phyloP scores from a whole-genome alignment of 345 rosid genomes.

The Raphanus raphanistrum region DNA sequence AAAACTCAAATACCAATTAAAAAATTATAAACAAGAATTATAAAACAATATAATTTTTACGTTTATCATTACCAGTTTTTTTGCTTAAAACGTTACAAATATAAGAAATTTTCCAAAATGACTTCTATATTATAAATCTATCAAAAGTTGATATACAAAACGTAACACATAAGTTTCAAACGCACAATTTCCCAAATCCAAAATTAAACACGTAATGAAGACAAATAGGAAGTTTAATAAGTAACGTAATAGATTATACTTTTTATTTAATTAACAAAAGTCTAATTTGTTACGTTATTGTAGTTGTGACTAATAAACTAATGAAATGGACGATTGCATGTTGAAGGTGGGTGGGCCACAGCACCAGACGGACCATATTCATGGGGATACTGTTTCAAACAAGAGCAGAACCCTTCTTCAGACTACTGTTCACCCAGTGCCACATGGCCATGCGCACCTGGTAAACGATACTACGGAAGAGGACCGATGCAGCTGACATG shows the following conservation, averaged over 20 bases:
- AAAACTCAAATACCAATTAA: background rate
- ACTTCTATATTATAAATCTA: background rate
- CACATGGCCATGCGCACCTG: conserved; percentile 56
- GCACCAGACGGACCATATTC: conserved; percentile 63
- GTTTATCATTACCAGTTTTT: background rate
- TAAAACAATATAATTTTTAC: background rate
- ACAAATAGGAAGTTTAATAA: background rate
- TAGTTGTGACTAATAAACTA: background rate
- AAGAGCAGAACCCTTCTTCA: conserved; percentile 46
- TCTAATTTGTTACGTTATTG: background rate
- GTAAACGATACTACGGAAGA: conserved; percentile 62
- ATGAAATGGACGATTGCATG: conserved; percentile 5
- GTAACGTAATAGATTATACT: background rate
- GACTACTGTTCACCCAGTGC: conserved; percentile 46
- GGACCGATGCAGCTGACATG: conserved; percentile 72
- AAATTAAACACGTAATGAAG: background rate
- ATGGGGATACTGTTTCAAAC: conserved; percentile 60
- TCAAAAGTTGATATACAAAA: background rate
- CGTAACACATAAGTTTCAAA: background rate
- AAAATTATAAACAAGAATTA: background rate
- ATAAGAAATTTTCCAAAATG: background rate
- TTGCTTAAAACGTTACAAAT: background rate
- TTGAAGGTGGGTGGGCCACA: conserved; percentile 54
- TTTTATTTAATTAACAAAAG: background rate
- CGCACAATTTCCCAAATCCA: background rate